Base-by-base conservation (phyloP, 2,329 filamentous ascomycete genomes). In the Trichoderma arundinaceum region DNA sequence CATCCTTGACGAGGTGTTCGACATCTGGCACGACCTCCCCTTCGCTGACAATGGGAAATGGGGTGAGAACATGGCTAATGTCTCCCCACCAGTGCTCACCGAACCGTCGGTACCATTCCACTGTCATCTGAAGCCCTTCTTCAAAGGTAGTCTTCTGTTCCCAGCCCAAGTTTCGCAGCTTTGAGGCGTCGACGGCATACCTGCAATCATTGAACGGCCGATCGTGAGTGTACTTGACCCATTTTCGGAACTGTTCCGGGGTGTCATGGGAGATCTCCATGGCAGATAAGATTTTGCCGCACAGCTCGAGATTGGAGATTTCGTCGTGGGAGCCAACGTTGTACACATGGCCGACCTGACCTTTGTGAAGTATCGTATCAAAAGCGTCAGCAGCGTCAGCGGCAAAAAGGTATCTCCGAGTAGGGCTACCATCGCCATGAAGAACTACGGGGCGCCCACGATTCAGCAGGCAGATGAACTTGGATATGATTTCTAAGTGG, bases 341-440 rank as follows among this genome's bases (percentile, higher is more conserved):
- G 82, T 95, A 95, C 67, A 91, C 86, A 72, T 93, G 89, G 1
- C 91, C 91, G 39, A 91, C 81, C 57, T 83, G 79, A 19, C 92
- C 92, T 72, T 87, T 88, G 82, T 95, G 92, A 28, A 95, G 83
- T 72, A 95, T 92, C 0, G 90, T 92, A 78, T 95, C 91, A 72
- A 94, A 90, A 2, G 91, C 92, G 73, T 94, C 90, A 4, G 90
- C 90, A 2, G 91, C 91, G 74, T 95, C 92, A 8, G 88, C 89
- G 1, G 90, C 92, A 71, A 89, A 94, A 8, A 95, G 83, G 74
- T 94, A 95, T 64, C 90, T 84, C 35, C 92, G 84, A 0, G 89
- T 91, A 12, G 90, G 89, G 39, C 84, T 88, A 35, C 92, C 92
- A 70, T 92, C 87, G 33, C 92, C 92, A 74, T 94, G 92, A 12